These are phyloP conservation scores for Moesziomyces globuligerus DNA, from an alignment of 1,284 basidiomycete genomes.

Conservation along the genomic window DNA sequence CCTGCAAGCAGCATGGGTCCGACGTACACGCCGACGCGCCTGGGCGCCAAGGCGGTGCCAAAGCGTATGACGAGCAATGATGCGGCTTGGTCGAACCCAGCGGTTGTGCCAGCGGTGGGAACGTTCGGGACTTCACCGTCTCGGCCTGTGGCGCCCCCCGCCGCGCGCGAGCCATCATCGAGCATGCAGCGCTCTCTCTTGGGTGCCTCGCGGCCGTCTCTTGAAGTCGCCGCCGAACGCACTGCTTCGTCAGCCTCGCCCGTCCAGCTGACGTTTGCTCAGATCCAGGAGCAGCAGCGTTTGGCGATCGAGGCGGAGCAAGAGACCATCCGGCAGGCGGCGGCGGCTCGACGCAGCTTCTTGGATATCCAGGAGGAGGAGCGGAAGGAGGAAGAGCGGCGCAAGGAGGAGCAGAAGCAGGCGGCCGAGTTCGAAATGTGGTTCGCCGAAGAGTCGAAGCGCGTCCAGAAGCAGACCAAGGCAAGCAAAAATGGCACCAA, in stretches of 20 bases:
- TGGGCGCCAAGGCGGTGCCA: conserved; percentile 26
- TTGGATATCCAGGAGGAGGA: conserved; percentile 62
- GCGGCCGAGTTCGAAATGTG: conserved; percentile 63
- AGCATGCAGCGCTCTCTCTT: conserved; percentile 19
- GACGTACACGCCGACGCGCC: conserved; percentile 45
- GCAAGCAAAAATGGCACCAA: conserved; percentile 4
- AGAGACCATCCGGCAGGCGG: conserved; percentile 35
- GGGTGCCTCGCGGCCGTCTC: conserved; percentile 6
- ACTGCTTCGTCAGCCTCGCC: conserved; percentile 16
- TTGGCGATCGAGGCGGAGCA: conserved; percentile 30
- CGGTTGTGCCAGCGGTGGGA: conserved; percentile 11
- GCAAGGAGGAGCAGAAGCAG: conserved; percentile 52
- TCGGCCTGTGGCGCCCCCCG: conserved; percentile 1
- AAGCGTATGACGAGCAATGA: conserved; percentile 41
- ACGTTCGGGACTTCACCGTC: conserved; percentile 27
- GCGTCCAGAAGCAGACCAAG: conserved; percentile 48
- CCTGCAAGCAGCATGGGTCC: conserved; percentile 39
- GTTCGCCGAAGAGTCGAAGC: conserved; percentile 64
- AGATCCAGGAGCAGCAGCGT: conserved; percentile 63
- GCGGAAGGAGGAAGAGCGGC: conserved; percentile 45
- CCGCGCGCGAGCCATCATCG: conserved; percentile 13
- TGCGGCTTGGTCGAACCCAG: conserved; percentile 32
- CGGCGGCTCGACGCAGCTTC: conserved; percentile 49
- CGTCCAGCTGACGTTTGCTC: conserved; percentile 50
- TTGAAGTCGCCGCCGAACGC: conserved; percentile 3